Base-by-base conservation (phyloP, 2,329 filamentous ascomycete genomes). In the Fusarium odoratissimum region DNA sequence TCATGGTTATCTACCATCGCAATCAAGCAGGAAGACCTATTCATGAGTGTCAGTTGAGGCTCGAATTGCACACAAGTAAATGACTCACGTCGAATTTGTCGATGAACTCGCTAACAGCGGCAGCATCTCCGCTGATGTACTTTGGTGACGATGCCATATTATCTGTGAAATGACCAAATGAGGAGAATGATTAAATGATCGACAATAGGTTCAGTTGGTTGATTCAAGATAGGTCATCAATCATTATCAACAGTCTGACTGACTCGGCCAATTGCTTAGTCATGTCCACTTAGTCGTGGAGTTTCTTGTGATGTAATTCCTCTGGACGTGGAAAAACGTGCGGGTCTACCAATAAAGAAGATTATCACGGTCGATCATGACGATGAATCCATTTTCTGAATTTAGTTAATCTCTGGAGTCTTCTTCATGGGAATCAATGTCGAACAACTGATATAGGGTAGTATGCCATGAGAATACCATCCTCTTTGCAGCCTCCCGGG, bases 11-110 rank as follows among this genome's bases (percentile, higher is more conserved):
- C 78, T 86, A 97, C 95, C 96, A 90, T 99, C 96, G 84, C 96
- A 99, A 81, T 99, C 96, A 79, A 99, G 94, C 17, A 99, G 86
- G 80, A 99, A 98, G 40, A 93, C 91, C 94, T 97, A 75, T 64
- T 67, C 19, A 40, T 52, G 25, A 21, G n/a, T 19, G 48, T 72
- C 8, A 66, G 61, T 58, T 33, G 9, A 38, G 31, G 25, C 31
- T 37, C 30, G 38, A 31, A 25, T 42, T 42, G 17, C 30, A 48
- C 41, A 35, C 21, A 3, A 7, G 37, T 69, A 76, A 80, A 79
- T 78, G 78, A 83, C 94, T 84, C 84, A 97, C 96, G 86, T 99
- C 96, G 80, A 98, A 99, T 80, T 90, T 90, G 83, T 94, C 92
- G 69, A 99, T 86, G 81, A 99, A 99, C 57, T 92, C 91, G 55